Evolutionary conservation across 495 filamentous ascomycete species (phyloP).

Genomic region (Jackrogersella minutella): DNA sequence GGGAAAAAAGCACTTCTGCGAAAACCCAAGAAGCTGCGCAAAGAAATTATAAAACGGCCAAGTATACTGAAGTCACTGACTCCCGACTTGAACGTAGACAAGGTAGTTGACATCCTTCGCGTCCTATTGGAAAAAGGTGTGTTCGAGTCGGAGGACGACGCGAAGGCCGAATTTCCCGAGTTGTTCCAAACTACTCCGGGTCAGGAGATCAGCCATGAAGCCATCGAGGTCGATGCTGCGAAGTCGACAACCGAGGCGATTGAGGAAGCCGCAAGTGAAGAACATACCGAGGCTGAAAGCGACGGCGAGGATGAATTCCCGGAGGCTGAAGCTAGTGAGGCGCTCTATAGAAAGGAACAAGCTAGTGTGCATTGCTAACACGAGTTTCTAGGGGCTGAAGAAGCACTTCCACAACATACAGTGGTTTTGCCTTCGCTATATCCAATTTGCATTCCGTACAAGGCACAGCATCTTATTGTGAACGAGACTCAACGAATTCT

Average conservation of each 20-base stretch:
- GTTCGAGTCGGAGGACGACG: conserved; percentile 46
- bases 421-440: conserved; percentile 43
- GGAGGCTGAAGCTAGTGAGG: conserved; percentile 12
- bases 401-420: conserved; percentile 3
- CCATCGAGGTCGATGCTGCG: conserved; percentile 41
- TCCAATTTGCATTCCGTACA: conserved; percentile 52
- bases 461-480: conserved; percentile 51
- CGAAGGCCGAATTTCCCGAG: conserved; percentile 48
- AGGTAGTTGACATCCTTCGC: conserved; percentile 44
- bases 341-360: neutral
- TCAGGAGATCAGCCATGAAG: conserved; percentile 39
- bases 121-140: conserved; percentile 39
- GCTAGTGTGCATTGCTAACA: neutral
- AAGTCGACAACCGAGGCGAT: conserved; percentile 41
- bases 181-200: conserved; percentile 41
- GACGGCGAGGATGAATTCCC: conserved; percentile 6
- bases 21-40: conserved; percentile 44
- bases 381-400: conserved; percentile 10
- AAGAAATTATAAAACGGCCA: conserved; percentile 32
- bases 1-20: conserved; percentile 44
- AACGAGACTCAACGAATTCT: conserved; percentile 49
- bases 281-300: conserved; percentile 20
- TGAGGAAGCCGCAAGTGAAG: conserved; percentile 37
- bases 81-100: conserved; percentile 39
- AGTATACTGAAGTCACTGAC: conserved; percentile 39